Percentiles rank a stretch among this genome's conserved stretches.
phyloP scores from a whole-genome alignment of 1,284 basidiomycete species.

The Rhizopogon parksii region DNA sequence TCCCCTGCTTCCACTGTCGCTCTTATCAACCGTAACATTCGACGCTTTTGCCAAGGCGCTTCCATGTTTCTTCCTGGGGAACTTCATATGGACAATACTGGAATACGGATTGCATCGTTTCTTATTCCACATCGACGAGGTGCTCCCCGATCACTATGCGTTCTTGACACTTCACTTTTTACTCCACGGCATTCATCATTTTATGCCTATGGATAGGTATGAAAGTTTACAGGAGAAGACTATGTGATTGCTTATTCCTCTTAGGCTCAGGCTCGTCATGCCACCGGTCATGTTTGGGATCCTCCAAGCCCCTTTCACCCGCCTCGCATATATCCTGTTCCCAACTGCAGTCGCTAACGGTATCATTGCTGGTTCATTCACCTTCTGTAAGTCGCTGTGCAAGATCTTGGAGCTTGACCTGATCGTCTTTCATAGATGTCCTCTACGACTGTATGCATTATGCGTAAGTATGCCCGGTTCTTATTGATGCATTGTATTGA shows the following conservation, averaged over 20 bases:
- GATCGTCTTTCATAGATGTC: conserved; percentile 46
- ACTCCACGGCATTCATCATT: conserved; percentile 96
- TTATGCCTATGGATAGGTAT: conserved; percentile 91
- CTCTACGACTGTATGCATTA: conserved; percentile 92
- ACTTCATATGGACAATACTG: conserved; percentile 90
- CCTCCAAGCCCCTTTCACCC: conserved; percentile 85
- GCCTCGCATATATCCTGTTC: conserved; percentile 80
- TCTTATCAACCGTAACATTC: conserved; percentile 39
- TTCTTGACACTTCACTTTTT: conserved; percentile 90
- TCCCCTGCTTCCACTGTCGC: conserved; percentile 48
- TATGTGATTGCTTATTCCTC: conserved; percentile 6
- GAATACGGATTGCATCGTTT: conserved; percentile 97
- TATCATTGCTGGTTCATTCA: conserved; percentile 86
- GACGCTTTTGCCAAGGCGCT: conserved; percentile 45
- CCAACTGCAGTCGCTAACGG: conserved; percentile 85
- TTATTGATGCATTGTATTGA: conserved; percentile 5
- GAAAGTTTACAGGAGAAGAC: background rate
- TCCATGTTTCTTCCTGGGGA: conserved; percentile 73
- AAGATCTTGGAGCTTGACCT: conserved; percentile 7
- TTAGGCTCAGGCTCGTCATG: conserved; percentile 91
- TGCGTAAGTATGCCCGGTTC: conserved; percentile 46
- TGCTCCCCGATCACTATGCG: conserved; percentile 77
- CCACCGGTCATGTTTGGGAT: conserved; percentile 81
- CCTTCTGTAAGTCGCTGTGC: conserved; percentile 66
- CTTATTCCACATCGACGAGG: conserved; percentile 94